phyloP scores from a whole-genome alignment of 768 basidiomycete species.

The Inosperma sp. region DNA sequence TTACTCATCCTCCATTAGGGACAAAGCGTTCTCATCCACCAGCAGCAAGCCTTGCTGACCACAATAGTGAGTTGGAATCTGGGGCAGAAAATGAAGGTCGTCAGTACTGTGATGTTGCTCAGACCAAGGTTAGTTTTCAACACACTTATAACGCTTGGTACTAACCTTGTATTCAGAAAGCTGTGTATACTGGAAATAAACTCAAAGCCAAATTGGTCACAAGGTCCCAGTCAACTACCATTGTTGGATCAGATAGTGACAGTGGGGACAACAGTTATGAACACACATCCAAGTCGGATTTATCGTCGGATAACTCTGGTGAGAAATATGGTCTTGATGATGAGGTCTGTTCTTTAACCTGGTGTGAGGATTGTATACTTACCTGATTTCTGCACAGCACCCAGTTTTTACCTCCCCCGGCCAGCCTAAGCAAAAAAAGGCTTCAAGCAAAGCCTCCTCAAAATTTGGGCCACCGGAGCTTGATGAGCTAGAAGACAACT shows the following conservation, averaged over 20 bases:
- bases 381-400: not conserved
- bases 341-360: not conserved
- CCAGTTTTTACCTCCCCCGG: not conserved
- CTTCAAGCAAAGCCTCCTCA: too few relatives aligned
- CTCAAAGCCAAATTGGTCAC: not conserved
- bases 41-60: not conserved
- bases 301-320: not conserved
- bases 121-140: not conserved
- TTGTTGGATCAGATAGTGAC: not conserved
- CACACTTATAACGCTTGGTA: too few relatives aligned
- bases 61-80: not conserved
- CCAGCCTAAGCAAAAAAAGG: too few relatives aligned
- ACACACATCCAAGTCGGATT: too few relatives aligned
- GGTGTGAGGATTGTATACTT: not conserved
- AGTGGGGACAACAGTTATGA: too few relatives aligned
- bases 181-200: not conserved
- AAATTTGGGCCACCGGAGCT: too few relatives aligned
- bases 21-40: not conserved
- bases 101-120: too few relatives aligned
- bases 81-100: not conserved
- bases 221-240: not conserved
- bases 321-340: too few relatives aligned
- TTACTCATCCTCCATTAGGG: not conserved
- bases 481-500: too few relatives aligned
- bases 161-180: not conserved